phyloP scores from a whole-genome alignment of 192 early-diverging fungal genomes.

The Coemansia sp. region DNA sequence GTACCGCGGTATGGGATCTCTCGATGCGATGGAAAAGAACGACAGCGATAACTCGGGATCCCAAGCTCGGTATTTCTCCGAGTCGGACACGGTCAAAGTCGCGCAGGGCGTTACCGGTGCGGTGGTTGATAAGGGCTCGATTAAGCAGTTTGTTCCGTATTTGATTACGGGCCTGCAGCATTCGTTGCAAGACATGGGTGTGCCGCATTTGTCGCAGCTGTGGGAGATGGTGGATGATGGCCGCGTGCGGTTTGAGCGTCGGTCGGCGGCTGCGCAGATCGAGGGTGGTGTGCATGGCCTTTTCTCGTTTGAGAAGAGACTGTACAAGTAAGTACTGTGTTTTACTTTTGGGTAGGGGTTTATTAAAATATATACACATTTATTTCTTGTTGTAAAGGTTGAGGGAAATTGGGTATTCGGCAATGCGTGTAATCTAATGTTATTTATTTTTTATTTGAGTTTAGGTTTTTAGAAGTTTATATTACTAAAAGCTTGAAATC shows the following conservation, averaged over 20 bases:
- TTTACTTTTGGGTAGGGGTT: not conserved
- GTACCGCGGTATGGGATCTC: slow-evolving; percentile 98
- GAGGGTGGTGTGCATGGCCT: slow-evolving; percentile 96
- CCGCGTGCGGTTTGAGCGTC: slow-evolving; percentile 87
- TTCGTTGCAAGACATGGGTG: slow-evolving; percentile 96
- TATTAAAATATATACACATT: too few relatives aligned
- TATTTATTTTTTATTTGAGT: too few relatives aligned
- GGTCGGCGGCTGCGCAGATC: slow-evolving; percentile 89
- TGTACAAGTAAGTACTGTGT: slow-evolving; percentile 51
- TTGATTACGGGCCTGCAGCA: slow-evolving; percentile 93
- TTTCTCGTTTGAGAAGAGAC: slow-evolving; percentile 77
- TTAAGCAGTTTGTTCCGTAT: slow-evolving; percentile 92
- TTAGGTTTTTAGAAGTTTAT: too few relatives aligned
- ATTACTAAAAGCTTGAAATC: too few relatives aligned
- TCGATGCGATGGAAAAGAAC: slow-evolving; percentile 89
- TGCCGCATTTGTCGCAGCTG: slow-evolving; percentile 62
- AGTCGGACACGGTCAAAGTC: slow-evolving; percentile 96
- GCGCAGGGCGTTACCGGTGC: slow-evolving; percentile 97
- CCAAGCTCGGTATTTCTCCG: slow-evolving; percentile 92
- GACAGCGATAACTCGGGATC: slow-evolving; percentile 66
- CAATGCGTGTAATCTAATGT: too few relatives aligned
- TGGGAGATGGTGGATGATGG: slow-evolving; percentile 66
- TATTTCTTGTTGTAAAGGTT: too few relatives aligned
- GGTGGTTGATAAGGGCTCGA: slow-evolving; percentile 96
- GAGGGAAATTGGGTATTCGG: too few relatives aligned